These are phyloP conservation scores for Corymbia citriodora DNA, from an alignment of 441 rosid species.

Conservation along the genomic window DNA sequence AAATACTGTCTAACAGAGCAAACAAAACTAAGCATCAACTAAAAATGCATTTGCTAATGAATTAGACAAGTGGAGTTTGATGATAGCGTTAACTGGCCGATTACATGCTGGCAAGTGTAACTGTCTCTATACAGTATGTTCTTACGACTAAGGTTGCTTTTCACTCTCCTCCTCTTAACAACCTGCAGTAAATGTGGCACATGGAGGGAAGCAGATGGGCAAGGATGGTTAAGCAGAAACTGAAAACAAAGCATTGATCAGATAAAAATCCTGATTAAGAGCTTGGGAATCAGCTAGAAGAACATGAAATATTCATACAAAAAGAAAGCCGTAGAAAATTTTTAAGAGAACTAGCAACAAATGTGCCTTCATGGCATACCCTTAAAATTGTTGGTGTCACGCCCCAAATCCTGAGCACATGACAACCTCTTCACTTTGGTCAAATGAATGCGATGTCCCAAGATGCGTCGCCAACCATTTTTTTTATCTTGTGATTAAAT, in stretches of 20 bases:
- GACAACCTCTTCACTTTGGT: too few species aligned
- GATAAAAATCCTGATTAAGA: background rate
- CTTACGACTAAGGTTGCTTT: conserved; percentile 63
- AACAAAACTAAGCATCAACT: background rate
- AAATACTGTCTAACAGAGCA: background rate
- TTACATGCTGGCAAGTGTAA: conserved; percentile 76
- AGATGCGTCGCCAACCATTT: too few species aligned
- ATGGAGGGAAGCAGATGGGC: conserved; percentile 29
- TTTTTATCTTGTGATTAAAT: too few species aligned
- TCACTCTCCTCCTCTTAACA: conserved; percentile 69
- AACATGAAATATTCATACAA: background rate
- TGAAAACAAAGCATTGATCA: background rate
- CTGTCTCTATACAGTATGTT: conserved; percentile 60
- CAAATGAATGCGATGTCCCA: too few species aligned
- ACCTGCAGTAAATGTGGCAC: conserved; percentile 88
- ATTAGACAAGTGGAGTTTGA: background rate
- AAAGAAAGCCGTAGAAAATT: background rate
- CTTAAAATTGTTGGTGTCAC: conserved; percentile 23
- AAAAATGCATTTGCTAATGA: background rate
- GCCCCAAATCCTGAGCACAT: too few species aligned
- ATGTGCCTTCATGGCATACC: conserved; percentile 31
- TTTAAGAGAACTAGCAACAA: background rate
- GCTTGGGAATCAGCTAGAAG: background rate
- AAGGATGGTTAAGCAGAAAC: background rate
- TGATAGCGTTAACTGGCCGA: background rate